Evolutionary conservation across 1,284 basidiomycete species (phyloP).

Genomic region (Cryptococcus sp.): DNA sequence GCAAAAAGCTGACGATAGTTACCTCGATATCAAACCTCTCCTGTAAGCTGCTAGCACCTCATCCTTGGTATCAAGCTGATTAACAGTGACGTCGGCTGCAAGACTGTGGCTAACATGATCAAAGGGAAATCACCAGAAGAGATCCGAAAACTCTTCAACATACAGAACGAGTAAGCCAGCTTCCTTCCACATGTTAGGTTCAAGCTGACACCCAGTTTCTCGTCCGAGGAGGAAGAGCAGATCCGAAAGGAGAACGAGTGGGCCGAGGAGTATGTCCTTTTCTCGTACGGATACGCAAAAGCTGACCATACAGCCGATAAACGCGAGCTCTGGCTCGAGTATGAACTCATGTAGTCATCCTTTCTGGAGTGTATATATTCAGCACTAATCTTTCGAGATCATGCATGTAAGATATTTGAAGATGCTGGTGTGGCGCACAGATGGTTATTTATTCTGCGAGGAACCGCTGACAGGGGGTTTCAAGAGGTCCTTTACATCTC

Average conservation of each 20-base stretch:
- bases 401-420: no score
- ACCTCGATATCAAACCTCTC: slow-evolving; percentile 98
- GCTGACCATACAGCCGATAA: slow-evolving; percentile 10
- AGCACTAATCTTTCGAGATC: no score
- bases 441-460: no score
- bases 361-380: no score
- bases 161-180: slow-evolving; percentile 69
- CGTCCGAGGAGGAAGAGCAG: slow-evolving; percentile 98
- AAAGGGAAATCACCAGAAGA: slow-evolving; percentile 89
- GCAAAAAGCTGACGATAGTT: slow-evolving; percentile 44
- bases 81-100: slow-evolving; percentile 92
- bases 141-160: slow-evolving; percentile 86
- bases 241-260: slow-evolving; percentile 98
- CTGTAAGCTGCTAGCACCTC: slow-evolving; percentile 60
- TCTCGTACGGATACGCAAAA: no score
- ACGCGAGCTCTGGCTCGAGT: no score
- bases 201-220: slow-evolving; percentile 59
- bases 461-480: no score
- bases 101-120: slow-evolving; percentile 98
- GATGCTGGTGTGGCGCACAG: no score
- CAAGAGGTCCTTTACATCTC: no score
- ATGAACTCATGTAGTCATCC: no score
- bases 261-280: slow-evolving; percentile 51
- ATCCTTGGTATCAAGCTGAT: not conserved
- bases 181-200: not conserved